Evolutionary conservation across 495 filamentous ascomycete genomes (phyloP).

Genomic region (Penicillium soppii): DNA sequence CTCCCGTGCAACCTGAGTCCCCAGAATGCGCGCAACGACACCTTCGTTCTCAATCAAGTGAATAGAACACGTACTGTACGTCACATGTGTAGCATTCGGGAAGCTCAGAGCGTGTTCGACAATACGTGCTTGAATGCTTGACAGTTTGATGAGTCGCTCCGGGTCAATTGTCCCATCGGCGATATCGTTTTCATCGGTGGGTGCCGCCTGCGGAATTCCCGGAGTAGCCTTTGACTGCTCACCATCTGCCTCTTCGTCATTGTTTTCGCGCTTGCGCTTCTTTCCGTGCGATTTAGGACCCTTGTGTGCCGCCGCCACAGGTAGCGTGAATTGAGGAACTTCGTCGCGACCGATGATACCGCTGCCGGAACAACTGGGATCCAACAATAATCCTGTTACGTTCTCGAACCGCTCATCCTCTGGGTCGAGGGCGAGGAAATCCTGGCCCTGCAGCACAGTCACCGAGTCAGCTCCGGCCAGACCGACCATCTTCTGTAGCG

Average conservation of each 20-base stretch:
- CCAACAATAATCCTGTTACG: conserved; percentile 76
- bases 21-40: conserved; percentile 70
- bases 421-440: conserved; percentile 78
- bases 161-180: conserved; percentile 21
- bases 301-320: conserved; percentile 21
- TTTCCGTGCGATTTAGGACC: conserved; percentile 33
- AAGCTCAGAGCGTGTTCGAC: conserved; percentile 82
- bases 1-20: conserved; percentile 59
- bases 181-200: conserved; percentile 39
- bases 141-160: conserved; percentile 66
- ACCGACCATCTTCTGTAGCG: conserved; percentile 77
- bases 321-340: conserved; percentile 56
- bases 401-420: conserved; percentile 46
- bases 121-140: conserved; percentile 73
- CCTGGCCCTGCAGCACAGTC: conserved; percentile 64
- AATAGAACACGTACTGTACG: conserved; percentile 91
- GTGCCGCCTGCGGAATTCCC: conserved; percentile 13
- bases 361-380: conserved; percentile 92
- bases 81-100: conserved; percentile 71
- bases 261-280: conserved; percentile 42
- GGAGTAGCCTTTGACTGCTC: conserved; percentile 13
- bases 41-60: conserved; percentile 83
- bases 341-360: conserved; percentile 90
- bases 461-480: conserved; percentile 69
- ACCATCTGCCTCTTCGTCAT: conserved; percentile 19